Base-by-base conservation (phyloP, 352 stramenopile species). In the Pythium folliculosum region DNA sequence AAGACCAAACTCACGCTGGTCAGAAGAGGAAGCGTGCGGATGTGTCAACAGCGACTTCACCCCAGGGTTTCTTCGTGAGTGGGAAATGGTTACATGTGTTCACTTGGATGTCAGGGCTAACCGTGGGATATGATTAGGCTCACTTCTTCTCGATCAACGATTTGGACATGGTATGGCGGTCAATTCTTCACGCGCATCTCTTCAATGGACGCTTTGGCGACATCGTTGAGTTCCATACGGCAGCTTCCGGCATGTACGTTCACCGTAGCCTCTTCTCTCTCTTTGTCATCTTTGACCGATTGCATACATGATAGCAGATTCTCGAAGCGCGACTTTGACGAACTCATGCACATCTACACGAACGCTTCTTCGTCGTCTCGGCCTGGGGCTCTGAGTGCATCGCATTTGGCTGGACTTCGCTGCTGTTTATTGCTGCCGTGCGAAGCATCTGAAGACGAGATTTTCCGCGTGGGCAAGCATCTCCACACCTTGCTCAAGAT, bases 351-450 rank as follows among this genome's bases (percentile, higher is more conserved):
- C 56, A 76, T 89, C n/a, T 77, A 92, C 45, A 82, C 60, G 23
- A 89, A 71, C 49, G 56, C 71, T 12, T 73, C 73, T 5, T 67
- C 67, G 47, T 74, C 75, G 4, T 76, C 76, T 47, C 72, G 78
- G 1, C 62, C 79, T 27, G 56, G 67, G 19, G 76, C 76, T 10
- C 30, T 85, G 3, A 63, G 74, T 12, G 60, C 77, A 19, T 80
- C 81, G 1, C 72, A 75, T 2, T 66, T 82, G 13, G 65, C 74
- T n/a, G 70, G 62, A 12, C 65, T 92, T 13, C 90, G 89, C 23
- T 94, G 85, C 56, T 92, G 85, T 44, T 63, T 94, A 30, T 64
- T 94, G 43, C 37, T 92, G 19, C 83, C 85, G 17, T 94, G 82
- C 35, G 38, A 64, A 49, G 74, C 83, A 0, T 51, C 67, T 6